Evolutionary conservation across 2,329 filamentous ascomycete species (phyloP), one percentile per base, ranked within the genome.

Genomic region (Botryosphaeria dothidea): DNA sequence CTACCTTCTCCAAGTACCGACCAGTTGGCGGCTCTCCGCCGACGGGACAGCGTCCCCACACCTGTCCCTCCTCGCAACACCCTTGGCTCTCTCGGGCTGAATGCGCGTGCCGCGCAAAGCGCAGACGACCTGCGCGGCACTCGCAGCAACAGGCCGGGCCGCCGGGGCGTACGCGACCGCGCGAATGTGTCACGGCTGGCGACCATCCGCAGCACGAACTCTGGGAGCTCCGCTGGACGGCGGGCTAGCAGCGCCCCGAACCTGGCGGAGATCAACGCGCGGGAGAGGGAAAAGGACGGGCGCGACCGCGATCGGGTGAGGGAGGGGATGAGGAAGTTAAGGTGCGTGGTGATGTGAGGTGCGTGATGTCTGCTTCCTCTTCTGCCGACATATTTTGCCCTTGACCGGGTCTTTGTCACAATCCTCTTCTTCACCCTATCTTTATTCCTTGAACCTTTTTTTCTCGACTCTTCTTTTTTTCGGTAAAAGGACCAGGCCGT

Each of bases 31-130:
- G 27, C 41, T 19, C 31, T 64, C 19, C 38, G 41, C 52, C 62
- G 62, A 25, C 45, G 51, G 9, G 62, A 64, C 6, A 57, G 51
- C 19, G 51, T 64, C 4, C 51, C 62, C 8, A 49, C 62, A 15
- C 49, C 62, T 5, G 43, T 3, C 7, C 46, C 45, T 38, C 46
- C 45, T 19, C 21, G 15, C 15, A 45, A 19, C 21, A 15, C 29
- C 7, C 46, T 49, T 17, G 51, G 27, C n/a, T 27, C 52, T 23
- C 9, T 64, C 0, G 52, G 41, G 3, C 31, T 57, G 5, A 64
- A 64, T 17, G 15, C 27, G 15, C 62, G 51, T 7, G 62, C 62
- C 2, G 62, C 62, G 17, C 62, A 64, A 17, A 64, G 62, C 19
- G 62, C 52, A 25, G 62, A 64, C 6, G 62, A 64, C 21, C 41